These are phyloP conservation scores for Arabidopsis lyrata DNA, from an alignment of 441 rosid species.

Conservation along the genomic window DNA sequence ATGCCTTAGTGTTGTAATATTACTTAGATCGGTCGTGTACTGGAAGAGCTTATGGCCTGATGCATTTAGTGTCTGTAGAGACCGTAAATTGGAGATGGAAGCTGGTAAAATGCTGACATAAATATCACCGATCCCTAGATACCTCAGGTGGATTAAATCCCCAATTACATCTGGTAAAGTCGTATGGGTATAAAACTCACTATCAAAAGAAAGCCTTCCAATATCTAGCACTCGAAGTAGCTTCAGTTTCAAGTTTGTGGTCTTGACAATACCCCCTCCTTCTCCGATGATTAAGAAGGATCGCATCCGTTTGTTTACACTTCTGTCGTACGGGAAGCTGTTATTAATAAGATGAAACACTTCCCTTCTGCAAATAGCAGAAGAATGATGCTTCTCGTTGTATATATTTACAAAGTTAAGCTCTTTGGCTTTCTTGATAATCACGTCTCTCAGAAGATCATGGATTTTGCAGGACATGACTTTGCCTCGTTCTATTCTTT, in stretches of 20 bases:
- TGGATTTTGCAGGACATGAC: constrained; percentile 17
- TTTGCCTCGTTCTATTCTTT: constrained; percentile 6
- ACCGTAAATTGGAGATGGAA: background rate
- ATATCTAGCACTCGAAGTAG: constrained; percentile 42
- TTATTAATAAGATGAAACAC: constrained; percentile 25
- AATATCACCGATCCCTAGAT: constrained; percentile 30
- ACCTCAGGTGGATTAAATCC: constrained; percentile 39
- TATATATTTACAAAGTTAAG: constrained; percentile 37
- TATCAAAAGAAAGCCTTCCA: constrained; percentile 12
- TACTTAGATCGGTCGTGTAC: background rate
- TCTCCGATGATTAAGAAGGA: constrained; percentile 37
- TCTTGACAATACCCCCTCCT: background rate
- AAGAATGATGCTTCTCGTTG: background rate
- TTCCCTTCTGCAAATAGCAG: constrained; percentile 35
- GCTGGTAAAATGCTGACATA: background rate
- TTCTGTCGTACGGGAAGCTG: constrained; percentile 8
- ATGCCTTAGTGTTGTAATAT: constrained; percentile 29
- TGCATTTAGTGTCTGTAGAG: constrained; percentile 27
- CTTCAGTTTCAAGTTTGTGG: constrained; percentile 19
- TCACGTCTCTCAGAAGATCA: constrained; percentile 38
- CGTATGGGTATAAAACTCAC: too few species aligned
- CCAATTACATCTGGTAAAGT: constrained; percentile 30
- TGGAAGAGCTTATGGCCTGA: background rate
- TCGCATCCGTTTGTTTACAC: constrained; percentile 30
- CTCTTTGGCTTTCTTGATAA: constrained; percentile 33